Conservation (phyloP, 176 grass and related monocot genomes). For the Triticum dicoccoides region DNA sequence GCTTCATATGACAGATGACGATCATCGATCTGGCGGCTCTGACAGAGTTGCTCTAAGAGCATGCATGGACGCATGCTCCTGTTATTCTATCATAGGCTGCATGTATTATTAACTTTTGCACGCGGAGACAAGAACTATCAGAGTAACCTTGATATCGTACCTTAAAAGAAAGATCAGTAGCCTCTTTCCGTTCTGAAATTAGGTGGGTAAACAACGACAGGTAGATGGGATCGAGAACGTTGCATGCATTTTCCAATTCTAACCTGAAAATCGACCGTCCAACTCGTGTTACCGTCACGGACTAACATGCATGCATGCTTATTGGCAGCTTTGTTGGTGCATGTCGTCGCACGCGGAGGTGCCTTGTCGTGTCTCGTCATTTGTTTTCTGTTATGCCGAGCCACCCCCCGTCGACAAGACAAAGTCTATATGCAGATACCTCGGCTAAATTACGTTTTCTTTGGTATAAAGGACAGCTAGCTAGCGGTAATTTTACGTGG, state of each 20-base stretch:
- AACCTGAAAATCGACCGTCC: constrained; percentile 4
- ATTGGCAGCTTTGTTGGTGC: not conserved
- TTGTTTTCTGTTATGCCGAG: constrained; percentile 13
- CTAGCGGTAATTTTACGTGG: constrained; percentile 32
- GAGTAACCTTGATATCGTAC: not conserved
- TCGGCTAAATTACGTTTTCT: not conserved
- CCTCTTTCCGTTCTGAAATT: constrained; percentile 12
- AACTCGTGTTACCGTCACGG: constrained; percentile 6
- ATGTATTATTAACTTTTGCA: not conserved
- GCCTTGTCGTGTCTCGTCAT: constrained; percentile 18
- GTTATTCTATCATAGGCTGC: not conserved
- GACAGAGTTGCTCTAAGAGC: not conserved
- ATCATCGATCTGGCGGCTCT: no score
- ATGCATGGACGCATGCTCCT: not conserved
- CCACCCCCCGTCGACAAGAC: constrained; percentile 25
- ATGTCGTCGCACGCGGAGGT: constrained; percentile 11
- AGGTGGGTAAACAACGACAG: constrained; percentile 19
- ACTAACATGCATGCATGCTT: not conserved
- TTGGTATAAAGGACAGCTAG: not conserved
- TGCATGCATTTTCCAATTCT: not conserved
- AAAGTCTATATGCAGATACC: not conserved
- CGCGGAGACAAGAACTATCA: not conserved
- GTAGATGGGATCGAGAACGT: not conserved
- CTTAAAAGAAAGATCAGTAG: not conserved
- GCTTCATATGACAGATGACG: no score